Conservation (phyloP, 768 basidiomycete genomes). For the Mycena vulgaris region DNA sequence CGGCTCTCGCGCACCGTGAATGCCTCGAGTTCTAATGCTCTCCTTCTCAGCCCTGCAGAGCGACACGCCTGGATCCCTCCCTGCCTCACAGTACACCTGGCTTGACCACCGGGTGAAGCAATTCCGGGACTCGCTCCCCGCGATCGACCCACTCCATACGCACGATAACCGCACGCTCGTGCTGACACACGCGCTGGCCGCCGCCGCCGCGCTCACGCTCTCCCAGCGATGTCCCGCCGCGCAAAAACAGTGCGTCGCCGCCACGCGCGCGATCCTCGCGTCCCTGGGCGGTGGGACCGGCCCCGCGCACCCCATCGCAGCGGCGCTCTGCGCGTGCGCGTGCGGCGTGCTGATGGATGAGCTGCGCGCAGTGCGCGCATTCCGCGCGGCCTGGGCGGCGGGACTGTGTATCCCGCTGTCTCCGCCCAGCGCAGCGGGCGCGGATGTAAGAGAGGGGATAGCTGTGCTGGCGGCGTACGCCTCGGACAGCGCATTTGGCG, state of each 20-base stretch:
- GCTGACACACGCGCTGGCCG: slow-evolving; percentile 28
- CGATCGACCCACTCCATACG: background rate
- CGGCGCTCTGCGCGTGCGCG: background rate
- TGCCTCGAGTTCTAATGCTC: slow-evolving; percentile 14
- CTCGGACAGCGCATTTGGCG: too few species aligned
- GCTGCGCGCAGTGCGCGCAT: background rate
- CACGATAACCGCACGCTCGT: slow-evolving; percentile 4
- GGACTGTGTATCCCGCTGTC: too few species aligned
- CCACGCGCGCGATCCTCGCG: slow-evolving; percentile 33
- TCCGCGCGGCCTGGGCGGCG: background rate
- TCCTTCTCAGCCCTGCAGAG: background rate
- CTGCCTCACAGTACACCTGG: slow-evolving; percentile 15
- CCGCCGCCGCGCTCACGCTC: slow-evolving; percentile 32
- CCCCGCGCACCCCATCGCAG: background rate
- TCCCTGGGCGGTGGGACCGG: slow-evolving; percentile 9
- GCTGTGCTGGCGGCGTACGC: too few species aligned
- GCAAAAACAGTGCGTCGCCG: slow-evolving; percentile 19
- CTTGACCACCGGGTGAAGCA: slow-evolving; percentile 28
- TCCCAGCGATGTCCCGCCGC: slow-evolving; percentile 8
- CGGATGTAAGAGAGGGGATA: too few species aligned
- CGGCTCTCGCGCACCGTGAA: slow-evolving; percentile 25
- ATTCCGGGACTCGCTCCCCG: slow-evolving; percentile 34
- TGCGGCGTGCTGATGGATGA: slow-evolving; percentile 10
- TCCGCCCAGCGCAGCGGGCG: too few species aligned
- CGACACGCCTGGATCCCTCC: slow-evolving; percentile 17